Conservation (phyloP, 208 protist genomes). For the Acanthamoeba quina region DNA sequence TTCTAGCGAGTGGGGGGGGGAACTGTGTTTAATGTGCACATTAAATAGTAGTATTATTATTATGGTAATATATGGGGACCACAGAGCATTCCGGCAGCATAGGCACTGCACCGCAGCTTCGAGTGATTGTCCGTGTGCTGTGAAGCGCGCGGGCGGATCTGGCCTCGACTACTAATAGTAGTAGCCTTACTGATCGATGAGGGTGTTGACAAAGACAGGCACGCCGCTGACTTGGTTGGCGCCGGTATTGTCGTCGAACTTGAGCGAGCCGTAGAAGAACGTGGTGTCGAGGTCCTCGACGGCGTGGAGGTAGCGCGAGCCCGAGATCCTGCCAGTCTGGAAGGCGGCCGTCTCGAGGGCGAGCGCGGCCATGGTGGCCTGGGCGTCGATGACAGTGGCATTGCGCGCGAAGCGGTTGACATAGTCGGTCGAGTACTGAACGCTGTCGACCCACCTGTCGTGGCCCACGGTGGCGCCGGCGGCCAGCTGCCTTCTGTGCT, state of each 20-base stretch:
- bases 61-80: too few relatives aligned
- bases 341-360: conserved; percentile 5
- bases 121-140: too few relatives aligned
- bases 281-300: background rate
- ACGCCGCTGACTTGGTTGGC: background rate
- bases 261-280: conserved; percentile 1
- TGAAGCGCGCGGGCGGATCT: background rate
- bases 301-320: background rate
- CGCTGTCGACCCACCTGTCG: conserved; percentile 38
- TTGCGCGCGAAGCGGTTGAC: conserved; percentile 20
- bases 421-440: background rate
- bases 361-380: conserved; percentile 9
- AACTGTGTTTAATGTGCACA: too few relatives aligned
- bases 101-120: too few relatives aligned
- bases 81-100: too few relatives aligned
- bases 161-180: too few relatives aligned
- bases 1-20: too few relatives aligned
- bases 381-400: conserved; percentile 27
- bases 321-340: conserved; percentile 15
- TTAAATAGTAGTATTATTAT: too few relatives aligned
- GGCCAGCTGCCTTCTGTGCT: background rate
- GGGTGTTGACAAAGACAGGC: conserved; percentile 5
- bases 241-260: background rate
- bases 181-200: background rate
- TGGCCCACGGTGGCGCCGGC: conserved; percentile 14